These are phyloP conservation scores for Diaporthe vaccinii DNA, from an alignment of 2,329 filamentous ascomycete species.

Conservation along the genomic window DNA sequence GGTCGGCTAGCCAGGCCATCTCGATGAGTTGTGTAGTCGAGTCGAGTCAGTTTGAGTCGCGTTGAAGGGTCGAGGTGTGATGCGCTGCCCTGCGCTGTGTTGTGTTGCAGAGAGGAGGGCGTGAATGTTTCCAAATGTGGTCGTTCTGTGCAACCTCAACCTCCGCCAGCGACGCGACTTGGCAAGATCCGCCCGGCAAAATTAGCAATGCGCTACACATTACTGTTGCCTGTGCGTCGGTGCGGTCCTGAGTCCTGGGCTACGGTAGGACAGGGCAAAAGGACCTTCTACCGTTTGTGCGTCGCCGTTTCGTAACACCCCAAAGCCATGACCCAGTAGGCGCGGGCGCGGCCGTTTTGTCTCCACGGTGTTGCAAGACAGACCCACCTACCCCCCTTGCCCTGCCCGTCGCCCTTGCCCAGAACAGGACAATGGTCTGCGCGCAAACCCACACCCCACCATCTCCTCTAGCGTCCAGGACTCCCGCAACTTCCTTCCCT, in stretches of 20 bases:
- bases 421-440: conserved; percentile 12
- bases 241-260: not conserved
- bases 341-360: conserved; percentile 14
- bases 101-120: not conserved
- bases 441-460: conserved; percentile 20
- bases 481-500: conserved; percentile 31
- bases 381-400: not conserved
- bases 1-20: not conserved
- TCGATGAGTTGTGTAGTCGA: not conserved
- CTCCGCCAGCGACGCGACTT: conserved; percentile 1
- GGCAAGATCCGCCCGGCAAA: conserved; percentile 24
- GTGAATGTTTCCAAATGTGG: conserved; percentile 27
- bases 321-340: not conserved
- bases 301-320: conserved; percentile 10
- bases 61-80: not conserved
- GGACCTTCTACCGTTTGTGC: conserved; percentile 13
- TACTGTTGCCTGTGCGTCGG: not conserved
- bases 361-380: conserved; percentile 4
- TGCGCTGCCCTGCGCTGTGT: not conserved
- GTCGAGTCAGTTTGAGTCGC: conserved; percentile 5
- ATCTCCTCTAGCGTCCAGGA: conserved; percentile 13
- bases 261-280: not conserved
- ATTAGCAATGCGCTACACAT: not conserved
- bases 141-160: conserved; percentile 26
- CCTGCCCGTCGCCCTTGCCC: not conserved